phyloP scores from a whole-genome alignment of 805 yeast genomes.

The Metschnikowia colocasiae region DNA sequence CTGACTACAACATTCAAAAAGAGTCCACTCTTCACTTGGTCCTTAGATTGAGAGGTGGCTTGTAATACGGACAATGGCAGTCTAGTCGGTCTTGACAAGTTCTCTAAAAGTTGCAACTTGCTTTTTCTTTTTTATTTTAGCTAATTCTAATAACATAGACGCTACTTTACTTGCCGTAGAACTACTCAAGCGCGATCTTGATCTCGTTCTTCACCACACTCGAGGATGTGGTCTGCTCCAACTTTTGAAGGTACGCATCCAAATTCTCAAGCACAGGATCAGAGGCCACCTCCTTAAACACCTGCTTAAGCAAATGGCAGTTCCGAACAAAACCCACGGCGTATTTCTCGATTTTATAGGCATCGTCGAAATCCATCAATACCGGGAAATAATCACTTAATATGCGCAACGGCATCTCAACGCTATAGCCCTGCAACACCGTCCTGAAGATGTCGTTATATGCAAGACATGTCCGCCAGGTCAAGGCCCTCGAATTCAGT shows the following conservation, averaged over 20 bases:
- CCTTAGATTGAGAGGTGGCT: conserved; percentile 96
- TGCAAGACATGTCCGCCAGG: conserved; percentile 61
- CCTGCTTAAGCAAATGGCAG: conserved; percentile 18
- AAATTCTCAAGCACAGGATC: neutral
- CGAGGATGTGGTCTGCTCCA: conserved; percentile 16
- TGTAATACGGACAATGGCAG: conserved; percentile 26
- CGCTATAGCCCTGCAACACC: conserved; percentile 4
- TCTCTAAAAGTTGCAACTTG: conserved; percentile 2
- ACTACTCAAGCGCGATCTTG: conserved; percentile 6
- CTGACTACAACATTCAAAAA: conserved; percentile 98
- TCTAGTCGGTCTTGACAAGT: neutral
- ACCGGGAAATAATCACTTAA: conserved; percentile 7
- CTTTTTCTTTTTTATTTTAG: conserved; percentile 2
- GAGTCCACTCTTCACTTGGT: conserved; percentile 96
- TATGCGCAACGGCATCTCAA: neutral
- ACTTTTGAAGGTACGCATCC: neutral
- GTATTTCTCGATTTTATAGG: conserved; percentile 22
- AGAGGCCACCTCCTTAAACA: neutral
- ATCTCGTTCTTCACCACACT: conserved; percentile 20
- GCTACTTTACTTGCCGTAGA: conserved; percentile 1
- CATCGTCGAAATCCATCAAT: conserved; percentile 21
- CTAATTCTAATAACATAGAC: conserved; percentile 1
- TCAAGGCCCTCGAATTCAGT: conserved; percentile 12
- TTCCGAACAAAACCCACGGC: conserved; percentile 41
- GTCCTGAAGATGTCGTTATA: conserved; percentile 39